Evolutionary conservation across 441 rosid genomes (phyloP), one percentile per base, ranked within the genome.

Genomic region (Euphorbia celastroides): DNA sequence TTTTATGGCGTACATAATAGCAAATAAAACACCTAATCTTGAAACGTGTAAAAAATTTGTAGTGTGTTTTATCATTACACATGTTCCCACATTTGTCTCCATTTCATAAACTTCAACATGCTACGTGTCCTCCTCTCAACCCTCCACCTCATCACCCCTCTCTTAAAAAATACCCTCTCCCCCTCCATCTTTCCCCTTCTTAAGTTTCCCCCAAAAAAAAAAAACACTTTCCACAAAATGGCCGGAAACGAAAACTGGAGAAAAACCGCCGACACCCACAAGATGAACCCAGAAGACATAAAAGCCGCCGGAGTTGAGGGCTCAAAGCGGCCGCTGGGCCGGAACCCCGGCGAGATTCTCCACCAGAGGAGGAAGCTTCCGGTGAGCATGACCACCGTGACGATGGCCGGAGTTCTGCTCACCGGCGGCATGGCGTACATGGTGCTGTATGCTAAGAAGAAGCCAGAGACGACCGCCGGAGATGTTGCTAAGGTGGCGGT

Each of bases 301-400:
- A 83, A 68, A 62, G 86, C 85, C 0, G 81, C 96, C 1, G 89
- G 88, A 0, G 83, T 80, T 2, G 83, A 86, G 13, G 81, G 80
- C 34, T 82, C 91, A 0, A 83, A 68, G 78, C 67, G 89, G 72
- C 92, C 87, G 0, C 87, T 92, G 0, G 92, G 93, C 11, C 79
- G 51, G 65, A 67, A 79, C 75, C 93, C 86, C 0, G 85, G 97
- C 0, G 85, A 68, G 46, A 69, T 83, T 19, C 76, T 92, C 60
- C 96, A 90, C 68, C 96, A 87, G 79, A 77, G 87, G 62, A 79
- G 86, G 62, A 74, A 70, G 34, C 77, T 91, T 61, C 93, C 96
- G 0, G 77, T 77, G 70, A 80, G 83, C 75, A 66, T 64, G 57
- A 72, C 87, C 42, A 82, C 84, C 41, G 83, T 90, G 80, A 74